Conservation (phyloP, 495 filamentous ascomycete species). For the Aspergillus bridgeri region DNA sequence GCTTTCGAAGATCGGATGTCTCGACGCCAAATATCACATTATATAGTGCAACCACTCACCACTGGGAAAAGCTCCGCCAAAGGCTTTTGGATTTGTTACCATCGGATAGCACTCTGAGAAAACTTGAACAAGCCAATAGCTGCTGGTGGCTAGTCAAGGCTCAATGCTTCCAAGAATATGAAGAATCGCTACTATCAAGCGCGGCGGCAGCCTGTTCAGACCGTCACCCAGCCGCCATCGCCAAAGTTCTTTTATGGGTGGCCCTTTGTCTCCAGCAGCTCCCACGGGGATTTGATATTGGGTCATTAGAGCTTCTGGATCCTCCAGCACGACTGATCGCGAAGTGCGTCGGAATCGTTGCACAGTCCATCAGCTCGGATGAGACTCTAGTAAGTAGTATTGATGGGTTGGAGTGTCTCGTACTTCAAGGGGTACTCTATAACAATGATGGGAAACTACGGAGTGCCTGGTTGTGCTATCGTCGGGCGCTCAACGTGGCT, state of each 20-base stretch:
- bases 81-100: neutral
- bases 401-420: neutral
- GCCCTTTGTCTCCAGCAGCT: neutral
- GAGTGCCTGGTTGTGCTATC: neutral
- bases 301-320: neutral
- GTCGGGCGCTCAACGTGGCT: neutral
- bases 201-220: neutral
- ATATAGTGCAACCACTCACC: too few species aligned
- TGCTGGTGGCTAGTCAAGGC: neutral
- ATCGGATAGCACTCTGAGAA: neutral
- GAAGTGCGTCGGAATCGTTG: neutral
- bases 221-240: neutral
- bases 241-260: neutral
- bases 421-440: neutral
- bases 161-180: neutral
- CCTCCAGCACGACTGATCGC: neutral
- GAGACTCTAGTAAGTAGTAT: neutral
- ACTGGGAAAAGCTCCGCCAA: neutral
- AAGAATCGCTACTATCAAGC: neutral
- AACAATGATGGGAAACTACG: neutral
- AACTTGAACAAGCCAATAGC: neutral
- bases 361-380: neutral
- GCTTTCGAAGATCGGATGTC: neutral
- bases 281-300: neutral
- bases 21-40: too few species aligned